Evolutionary conservation across 2,329 filamentous ascomycete genomes (phyloP), one percentile per base, ranked within the genome.

Genomic region (Trichoderma sp.): DNA sequence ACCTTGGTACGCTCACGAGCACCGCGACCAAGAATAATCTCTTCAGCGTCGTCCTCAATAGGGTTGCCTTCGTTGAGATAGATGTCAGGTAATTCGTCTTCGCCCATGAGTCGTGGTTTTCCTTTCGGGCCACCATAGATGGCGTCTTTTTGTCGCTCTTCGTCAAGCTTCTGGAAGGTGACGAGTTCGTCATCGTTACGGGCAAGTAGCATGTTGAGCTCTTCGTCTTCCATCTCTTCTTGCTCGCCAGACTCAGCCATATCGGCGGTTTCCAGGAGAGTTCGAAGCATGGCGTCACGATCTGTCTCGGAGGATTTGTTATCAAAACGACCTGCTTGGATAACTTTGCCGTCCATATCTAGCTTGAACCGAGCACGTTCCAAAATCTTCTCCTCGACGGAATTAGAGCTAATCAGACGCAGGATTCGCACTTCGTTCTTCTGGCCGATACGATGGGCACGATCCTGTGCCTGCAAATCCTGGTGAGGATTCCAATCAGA

Each of bases 401-500:
- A 98, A 76, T 97, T 97, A 11, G 94, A 96, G 73, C 91, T 97
- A 80, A 99, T 98, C 55, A 99, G 86, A 80, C 96, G 91, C 70
- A 99, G 83, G 79, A 99, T 99, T 75, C 96, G 92, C 68, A 99
- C 96, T 81, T 99, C 96, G 75, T 99, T 99, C 89, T 99, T 99
- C 81, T 99, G 96, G 71, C 96, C 96, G 74, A 99, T 99, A 91
- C 96, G 95, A 89, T 99, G 96, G 58, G 96, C 96, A 90, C 96
- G 96, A 91, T 99, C 96, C 79, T 99, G 96, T 16, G 96, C 96
- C 80, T 99, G 96, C 81, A 99, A 84, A 91, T 99, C 96, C 81
- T 99, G 96, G 79, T 98, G 95, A 78, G 96, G 96, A 80, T 99
- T 99, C 96, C 96, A 99, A 83, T 99, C 96, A 0, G 96, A 99